These are phyloP conservation scores for Coemansia sp. DNA, from an alignment of 192 early-diverging fungal genomes.

Conservation along the genomic window DNA sequence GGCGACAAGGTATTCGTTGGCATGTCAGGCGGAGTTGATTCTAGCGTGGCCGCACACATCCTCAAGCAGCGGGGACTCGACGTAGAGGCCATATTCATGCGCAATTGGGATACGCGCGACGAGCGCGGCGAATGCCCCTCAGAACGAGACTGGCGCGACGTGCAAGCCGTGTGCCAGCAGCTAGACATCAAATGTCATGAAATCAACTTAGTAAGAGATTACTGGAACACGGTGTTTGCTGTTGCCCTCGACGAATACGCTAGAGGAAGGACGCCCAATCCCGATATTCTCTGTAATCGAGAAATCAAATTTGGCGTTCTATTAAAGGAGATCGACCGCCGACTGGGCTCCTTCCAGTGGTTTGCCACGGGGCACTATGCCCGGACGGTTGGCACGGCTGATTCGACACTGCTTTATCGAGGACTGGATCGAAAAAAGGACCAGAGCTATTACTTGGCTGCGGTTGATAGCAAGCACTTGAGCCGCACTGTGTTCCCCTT, in stretches of 20 bases:
- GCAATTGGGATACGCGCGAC: constrained; percentile 92
- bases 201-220: constrained; percentile 84
- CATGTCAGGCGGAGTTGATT: constrained; percentile 97
- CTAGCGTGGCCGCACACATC: constrained; percentile 81
- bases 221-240: constrained; percentile 93
- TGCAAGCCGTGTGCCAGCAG: constrained; percentile 68
- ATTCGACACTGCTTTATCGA: constrained; percentile 5
- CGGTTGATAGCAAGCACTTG: constrained; percentile 41
- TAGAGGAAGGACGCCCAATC: constrained; percentile 83
- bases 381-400: neutral
- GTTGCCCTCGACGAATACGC: constrained; percentile 73
- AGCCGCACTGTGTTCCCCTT: constrained; percentile 77
- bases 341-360: constrained; percentile 22
- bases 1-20: constrained; percentile 68
- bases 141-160: constrained; percentile 77
- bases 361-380: constrained; percentile 75
- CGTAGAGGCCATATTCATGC: constrained; percentile 89
- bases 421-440: constrained; percentile 81
- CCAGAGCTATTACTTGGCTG: constrained; percentile 92
- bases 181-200: constrained; percentile 66
- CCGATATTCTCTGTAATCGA: constrained; percentile 89
- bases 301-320: constrained; percentile 95
- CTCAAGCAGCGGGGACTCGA: constrained; percentile 64
- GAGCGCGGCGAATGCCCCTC: constrained; percentile 78
- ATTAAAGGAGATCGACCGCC: constrained; percentile 53